phyloP scores from a whole-genome alignment of 805 yeast species.

The Maudiozyma pseudohumilis region DNA sequence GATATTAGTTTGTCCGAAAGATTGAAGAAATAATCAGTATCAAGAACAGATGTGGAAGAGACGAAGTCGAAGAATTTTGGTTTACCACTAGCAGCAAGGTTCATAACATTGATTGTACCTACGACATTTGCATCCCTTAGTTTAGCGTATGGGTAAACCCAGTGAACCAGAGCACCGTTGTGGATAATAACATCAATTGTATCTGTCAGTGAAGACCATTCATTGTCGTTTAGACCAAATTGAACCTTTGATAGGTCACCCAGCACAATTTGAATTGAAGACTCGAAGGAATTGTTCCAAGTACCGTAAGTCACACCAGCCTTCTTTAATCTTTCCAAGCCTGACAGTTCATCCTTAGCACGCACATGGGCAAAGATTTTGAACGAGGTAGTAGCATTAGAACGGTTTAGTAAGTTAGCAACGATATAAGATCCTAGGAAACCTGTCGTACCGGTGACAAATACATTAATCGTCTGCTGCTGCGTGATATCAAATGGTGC shows the following conservation, averaged over 20 bases:
- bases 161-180: conserved; percentile 96
- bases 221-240: conserved; percentile 52
- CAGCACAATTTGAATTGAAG: conserved; percentile 57
- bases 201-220: conserved; percentile 50
- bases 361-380: conserved; percentile 84
- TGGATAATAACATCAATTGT: conserved; percentile 78
- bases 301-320: conserved; percentile 74
- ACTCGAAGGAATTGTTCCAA: conserved; percentile 45
- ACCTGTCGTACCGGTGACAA: conserved; percentile 94
- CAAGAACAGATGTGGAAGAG: conserved; percentile 90
- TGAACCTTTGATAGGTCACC: conserved; percentile 71
- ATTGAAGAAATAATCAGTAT: conserved; percentile 68
- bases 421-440: conserved; percentile 87
- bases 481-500: conserved; percentile 19
- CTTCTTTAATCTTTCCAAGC: conserved; percentile 62
- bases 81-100: conserved; percentile 55
- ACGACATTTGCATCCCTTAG: conserved; percentile 89
- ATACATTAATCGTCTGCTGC: conserved; percentile 42
- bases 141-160: conserved; percentile 93
- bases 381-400: conserved; percentile 33
- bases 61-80: conserved; percentile 84
- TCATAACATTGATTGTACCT: conserved; percentile 75
- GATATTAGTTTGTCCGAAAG: conserved; percentile 61
- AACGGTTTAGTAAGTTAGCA: conserved; percentile 60
- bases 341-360: conserved; percentile 59